A percentile compares a stretch with the other conserved stretches of the same genome.
Conservation (phyloP, 495 filamentous ascomycete species). For the Collariella sp. region DNA sequence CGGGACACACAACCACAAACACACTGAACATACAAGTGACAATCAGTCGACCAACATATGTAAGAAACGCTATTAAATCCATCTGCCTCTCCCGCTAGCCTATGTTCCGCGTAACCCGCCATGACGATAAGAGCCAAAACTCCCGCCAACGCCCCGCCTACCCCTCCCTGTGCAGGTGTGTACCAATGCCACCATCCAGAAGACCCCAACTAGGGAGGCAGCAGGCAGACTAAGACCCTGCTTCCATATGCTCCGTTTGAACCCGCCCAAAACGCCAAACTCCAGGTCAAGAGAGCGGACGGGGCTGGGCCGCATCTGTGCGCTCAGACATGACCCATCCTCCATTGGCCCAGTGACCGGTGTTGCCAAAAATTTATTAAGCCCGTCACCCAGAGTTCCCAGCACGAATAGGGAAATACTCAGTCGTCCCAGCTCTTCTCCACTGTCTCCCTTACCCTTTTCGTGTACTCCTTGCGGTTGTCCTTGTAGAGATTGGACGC, state of each 20-base stretch:
- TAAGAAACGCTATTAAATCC: neutral
- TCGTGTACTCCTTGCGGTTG: constrained; percentile 90
- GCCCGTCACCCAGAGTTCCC: neutral
- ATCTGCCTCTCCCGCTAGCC: neutral
- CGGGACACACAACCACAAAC: too few relatives aligned
- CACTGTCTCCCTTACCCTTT: constrained; percentile 90
- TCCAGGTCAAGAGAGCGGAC: constrained; percentile 1
- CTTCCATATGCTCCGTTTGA: constrained; percentile 8
- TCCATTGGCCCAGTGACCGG: neutral
- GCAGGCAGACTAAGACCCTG: constrained; percentile 4
- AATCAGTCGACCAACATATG: neutral
- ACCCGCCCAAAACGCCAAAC: constrained; percentile 12
- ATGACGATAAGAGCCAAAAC: constrained; percentile 2
- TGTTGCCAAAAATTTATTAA: constrained; percentile 1
- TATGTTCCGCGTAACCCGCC: neutral
- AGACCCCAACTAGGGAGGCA: neutral
- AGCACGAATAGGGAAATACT: neutral
- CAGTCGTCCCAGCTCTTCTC: constrained; percentile 99
- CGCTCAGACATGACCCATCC: neutral
- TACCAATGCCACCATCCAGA: neutral
- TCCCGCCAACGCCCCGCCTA: neutral
- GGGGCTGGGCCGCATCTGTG: neutral
- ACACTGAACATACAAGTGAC: too few relatives aligned
- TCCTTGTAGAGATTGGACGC: constrained; percentile 98
- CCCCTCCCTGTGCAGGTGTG: neutral